Percentiles rank a stretch among this genome's conserved stretches.
phyloP scores from a whole-genome alignment of 2,329 filamentous ascomycete species.

The Lachnellula suecica region DNA sequence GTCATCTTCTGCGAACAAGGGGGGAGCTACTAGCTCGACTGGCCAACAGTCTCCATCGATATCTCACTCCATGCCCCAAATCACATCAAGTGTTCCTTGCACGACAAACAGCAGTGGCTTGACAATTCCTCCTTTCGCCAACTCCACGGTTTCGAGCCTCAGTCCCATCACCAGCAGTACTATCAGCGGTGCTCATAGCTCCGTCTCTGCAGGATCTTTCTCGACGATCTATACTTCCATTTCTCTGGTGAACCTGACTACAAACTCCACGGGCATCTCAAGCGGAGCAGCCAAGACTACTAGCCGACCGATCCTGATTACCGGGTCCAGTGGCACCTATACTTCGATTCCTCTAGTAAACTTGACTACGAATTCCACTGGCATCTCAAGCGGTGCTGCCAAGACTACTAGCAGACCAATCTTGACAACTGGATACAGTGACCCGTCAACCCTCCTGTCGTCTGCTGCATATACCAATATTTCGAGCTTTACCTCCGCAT shows the following conservation, averaged over 20 bases:
- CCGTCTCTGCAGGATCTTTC: neutral
- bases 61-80: neutral
- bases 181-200: neutral
- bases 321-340: too few species aligned
- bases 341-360: neutral
- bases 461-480: too few species aligned
- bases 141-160: neutral
- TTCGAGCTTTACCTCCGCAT: neutral
- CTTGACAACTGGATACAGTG: neutral
- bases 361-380: neutral
- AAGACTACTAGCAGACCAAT: neutral
- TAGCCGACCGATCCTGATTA: neutral
- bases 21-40: neutral
- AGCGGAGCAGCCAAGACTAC: neutral
- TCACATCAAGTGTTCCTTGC: neutral
- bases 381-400: neutral
- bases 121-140: neutral
- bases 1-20: neutral
- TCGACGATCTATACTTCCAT: neutral
- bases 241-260: neutral
- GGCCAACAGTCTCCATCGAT: neutral
- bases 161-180: neutral
- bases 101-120: neutral
- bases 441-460: too few species aligned
- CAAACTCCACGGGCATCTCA: too few species aligned